phyloP scores from a whole-genome alignment of 2,329 filamentous ascomycete species.

The Balansia obtecta region DNA sequence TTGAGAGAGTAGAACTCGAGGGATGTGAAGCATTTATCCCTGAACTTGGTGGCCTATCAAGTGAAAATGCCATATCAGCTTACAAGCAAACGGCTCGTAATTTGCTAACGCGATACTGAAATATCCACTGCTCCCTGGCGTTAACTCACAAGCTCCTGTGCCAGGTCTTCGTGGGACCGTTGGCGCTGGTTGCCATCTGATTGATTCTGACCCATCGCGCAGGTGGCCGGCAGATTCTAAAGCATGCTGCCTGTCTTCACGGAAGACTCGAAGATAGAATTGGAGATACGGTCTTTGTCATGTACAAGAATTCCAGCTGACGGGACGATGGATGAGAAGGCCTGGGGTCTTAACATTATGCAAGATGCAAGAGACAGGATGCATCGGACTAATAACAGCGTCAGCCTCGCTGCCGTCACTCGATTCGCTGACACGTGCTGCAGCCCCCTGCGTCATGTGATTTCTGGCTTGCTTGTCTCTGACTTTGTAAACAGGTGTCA shows the following conservation, averaged over 20 bases:
- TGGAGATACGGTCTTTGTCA: background rate
- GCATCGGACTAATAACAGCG: background rate
- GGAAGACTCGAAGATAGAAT: background rate
- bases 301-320: no score
- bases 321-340: no score
- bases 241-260: constrained; percentile 11
- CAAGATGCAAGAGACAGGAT: background rate
- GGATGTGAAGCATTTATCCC: constrained; percentile 56
- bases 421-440: background rate
- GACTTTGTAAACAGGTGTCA: no score
- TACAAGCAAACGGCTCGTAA: no score
- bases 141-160: constrained; percentile 34
- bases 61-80: background rate
- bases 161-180: constrained; percentile 39
- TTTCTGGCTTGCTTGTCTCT: background rate
- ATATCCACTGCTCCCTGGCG: background rate
- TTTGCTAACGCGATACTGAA: no score
- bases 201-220: constrained; percentile 38
- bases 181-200: constrained; percentile 32
- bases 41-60: constrained; percentile 47
- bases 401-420: background rate
- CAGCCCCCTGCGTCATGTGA: background rate
- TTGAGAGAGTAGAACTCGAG: constrained; percentile 64
- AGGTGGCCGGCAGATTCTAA: constrained; percentile 7
- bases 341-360: no score